Conservation (phyloP, 768 basidiomycete genomes). For the Calvatia gigantea region DNA sequence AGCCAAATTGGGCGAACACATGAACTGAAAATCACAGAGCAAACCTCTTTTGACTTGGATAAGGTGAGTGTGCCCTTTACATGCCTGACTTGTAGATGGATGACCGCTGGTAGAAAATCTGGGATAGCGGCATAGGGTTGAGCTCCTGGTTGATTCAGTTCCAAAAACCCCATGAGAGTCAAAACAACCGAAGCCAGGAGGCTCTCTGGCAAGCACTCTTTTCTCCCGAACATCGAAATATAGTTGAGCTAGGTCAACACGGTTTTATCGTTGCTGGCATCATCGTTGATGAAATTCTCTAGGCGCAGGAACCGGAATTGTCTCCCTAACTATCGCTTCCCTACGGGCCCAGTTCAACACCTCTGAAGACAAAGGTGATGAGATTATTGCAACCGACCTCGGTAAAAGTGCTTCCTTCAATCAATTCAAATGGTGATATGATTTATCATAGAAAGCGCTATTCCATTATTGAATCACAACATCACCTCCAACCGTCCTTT, state of each 20-base stretch:
- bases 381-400: slow-evolving; percentile 60
- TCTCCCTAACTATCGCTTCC: slow-evolving; percentile 62
- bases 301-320: slow-evolving; percentile 88
- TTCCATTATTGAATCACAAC: slow-evolving; percentile 75
- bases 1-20: background rate
- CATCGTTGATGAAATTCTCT: background rate
- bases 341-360: slow-evolving; percentile 37
- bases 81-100: slow-evolving; percentile 19
- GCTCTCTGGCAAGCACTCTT: slow-evolving; percentile 36
- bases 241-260: slow-evolving; percentile 70
- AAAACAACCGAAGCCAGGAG: slow-evolving; percentile 6
- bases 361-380: slow-evolving; percentile 14
- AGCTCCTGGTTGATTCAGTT: slow-evolving; percentile 68
- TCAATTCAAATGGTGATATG: background rate
- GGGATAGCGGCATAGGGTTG: slow-evolving; percentile 90
- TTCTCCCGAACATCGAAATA: slow-evolving; percentile 30
- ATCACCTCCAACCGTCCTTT: slow-evolving; percentile 42
- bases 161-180: slow-evolving; percentile 15
- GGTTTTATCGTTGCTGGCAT: background rate
- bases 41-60: slow-evolving; percentile 89
- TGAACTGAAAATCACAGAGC: slow-evolving; percentile 61
- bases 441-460: slow-evolving; percentile 46
- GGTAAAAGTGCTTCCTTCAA: slow-evolving; percentile 37
- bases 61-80: slow-evolving; percentile 53
- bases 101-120: slow-evolving; percentile 74